These are phyloP conservation scores for Nakazawaea peltata DNA, from an alignment of 805 yeast species.

Conservation along the genomic window DNA sequence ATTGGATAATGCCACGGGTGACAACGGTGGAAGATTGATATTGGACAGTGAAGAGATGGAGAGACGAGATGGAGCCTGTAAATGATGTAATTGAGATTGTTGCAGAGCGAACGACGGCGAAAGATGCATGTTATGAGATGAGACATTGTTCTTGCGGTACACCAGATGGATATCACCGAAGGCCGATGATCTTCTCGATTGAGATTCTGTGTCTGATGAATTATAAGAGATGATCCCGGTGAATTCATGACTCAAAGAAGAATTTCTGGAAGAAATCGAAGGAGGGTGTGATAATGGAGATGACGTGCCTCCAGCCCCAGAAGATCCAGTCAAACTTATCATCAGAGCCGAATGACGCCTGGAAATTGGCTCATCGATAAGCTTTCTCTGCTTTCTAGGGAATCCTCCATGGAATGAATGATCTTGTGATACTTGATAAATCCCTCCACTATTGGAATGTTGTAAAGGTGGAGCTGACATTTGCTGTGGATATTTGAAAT, in stretches of 20 bases:
- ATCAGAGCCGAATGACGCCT: slow-evolving; percentile 7
- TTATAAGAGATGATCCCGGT: slow-evolving; percentile 18
- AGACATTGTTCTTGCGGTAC: slow-evolving; percentile 7
- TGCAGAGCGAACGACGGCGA: slow-evolving; percentile 7
- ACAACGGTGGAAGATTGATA: slow-evolving; percentile 8
- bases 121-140: slow-evolving; percentile 6
- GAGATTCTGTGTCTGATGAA: slow-evolving; percentile 12
- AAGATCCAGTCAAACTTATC: no score
- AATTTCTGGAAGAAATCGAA: slow-evolving; percentile 18
- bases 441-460: not conserved
- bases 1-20: slow-evolving; percentile 7
- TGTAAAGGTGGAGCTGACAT: slow-evolving; percentile 1
- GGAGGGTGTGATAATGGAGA: slow-evolving; percentile 24
- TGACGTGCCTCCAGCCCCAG: no score
- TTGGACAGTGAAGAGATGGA: slow-evolving; percentile 10
- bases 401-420: slow-evolving; percentile 15
- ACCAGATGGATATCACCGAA: slow-evolving; percentile 1
- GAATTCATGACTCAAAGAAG: slow-evolving; percentile 23
- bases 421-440: slow-evolving; percentile 3
- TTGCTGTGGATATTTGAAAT: slow-evolving; percentile 6
- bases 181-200: slow-evolving; percentile 20
- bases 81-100: not conserved
- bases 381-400: slow-evolving; percentile 12
- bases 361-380: slow-evolving; percentile 8
- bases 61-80: slow-evolving; percentile 2